Base-by-base conservation (phyloP, 495 filamentous ascomycete species). In the Rostrohypoxylon terebratum region DNA sequence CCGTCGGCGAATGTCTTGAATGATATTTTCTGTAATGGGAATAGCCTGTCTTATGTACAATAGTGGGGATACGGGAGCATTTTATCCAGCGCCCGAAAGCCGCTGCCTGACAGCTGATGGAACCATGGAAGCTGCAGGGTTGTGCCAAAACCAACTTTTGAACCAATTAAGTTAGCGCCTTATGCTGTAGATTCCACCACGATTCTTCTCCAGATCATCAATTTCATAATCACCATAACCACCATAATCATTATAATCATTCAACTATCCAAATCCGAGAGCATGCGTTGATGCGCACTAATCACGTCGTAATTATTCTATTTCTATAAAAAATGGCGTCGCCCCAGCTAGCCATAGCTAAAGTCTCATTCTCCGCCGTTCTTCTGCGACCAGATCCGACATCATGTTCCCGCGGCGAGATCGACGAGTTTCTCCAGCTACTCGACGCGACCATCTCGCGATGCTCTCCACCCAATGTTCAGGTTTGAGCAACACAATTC, bases 391-490 rank as follows among this genome's bases (percentile, higher is more conserved):
- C 92, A 16, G 92, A 97, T 82, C 92, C 92, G 16, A 83, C 84
- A 6, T 84, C 92, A 6, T 86, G 94, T 25, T 77, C 90, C 23
- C 87, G 89, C 78, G 87, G 92, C 76, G 90, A 93, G 60, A 92
- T 96, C 83, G 82, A 88, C 64, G 77, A 85, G 40, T 93, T 96
- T 75, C 90, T 94, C 78, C 73, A 81, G 63, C 81, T 87, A 54
- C 85, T 97, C 68, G 88, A 92, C 75, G 81, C 86, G 77, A 87
- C 87, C 63, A 79, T 94, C 75, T 83, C 86, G 80, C 89, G 90
- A 82, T 95, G 94, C 88, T 92, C 93, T 72, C 84, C 89, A 63
- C 77, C 84, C 83, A 96, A 97, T 83, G 91, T 97, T 86, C 94
- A 97, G 94, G 94, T 97, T 94, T 94, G 94, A 93, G 80, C 83